These are phyloP conservation scores for Fusarium nematophilum DNA, from an alignment of 2,329 filamentous ascomycete genomes.

Conservation along the genomic window DNA sequence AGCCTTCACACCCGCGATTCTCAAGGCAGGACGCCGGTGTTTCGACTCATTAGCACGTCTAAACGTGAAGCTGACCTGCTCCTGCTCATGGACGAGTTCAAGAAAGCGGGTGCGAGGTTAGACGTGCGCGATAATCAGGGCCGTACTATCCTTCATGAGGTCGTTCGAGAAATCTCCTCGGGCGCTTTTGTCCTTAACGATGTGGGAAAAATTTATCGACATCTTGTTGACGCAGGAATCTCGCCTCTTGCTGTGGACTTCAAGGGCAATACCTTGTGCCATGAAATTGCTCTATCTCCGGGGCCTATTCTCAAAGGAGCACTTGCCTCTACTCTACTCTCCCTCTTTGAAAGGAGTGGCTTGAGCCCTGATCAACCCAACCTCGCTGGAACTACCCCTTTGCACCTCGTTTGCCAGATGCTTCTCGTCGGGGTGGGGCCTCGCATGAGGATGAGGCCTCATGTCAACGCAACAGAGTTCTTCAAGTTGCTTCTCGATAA, in stretches of 20 bases:
- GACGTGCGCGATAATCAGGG: conserved; percentile 12
- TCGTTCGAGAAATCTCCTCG: background rate
- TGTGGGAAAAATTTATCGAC: background rate
- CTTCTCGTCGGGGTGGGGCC: background rate
- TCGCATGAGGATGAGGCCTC: no score
- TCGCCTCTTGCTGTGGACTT: conserved; percentile 23
- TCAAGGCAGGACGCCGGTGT: conserved; percentile 21
- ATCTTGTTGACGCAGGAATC: conserved; percentile 17
- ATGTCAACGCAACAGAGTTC: conserved; percentile 2
- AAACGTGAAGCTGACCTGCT: background rate
- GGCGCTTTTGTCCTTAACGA: background rate
- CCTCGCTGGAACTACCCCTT: conserved; percentile 21
- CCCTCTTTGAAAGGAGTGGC: conserved; percentile 7
- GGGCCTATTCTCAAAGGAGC: background rate
- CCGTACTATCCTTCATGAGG: conserved; percentile 22
- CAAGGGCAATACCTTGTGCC: conserved; percentile 29
- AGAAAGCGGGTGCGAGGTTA: conserved; percentile 8
- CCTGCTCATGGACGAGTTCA: background rate
- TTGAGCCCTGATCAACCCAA: conserved; percentile 18
- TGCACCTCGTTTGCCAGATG: conserved; percentile 25
- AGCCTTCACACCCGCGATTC: conserved; percentile 14
- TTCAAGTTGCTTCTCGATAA: conserved; percentile 13
- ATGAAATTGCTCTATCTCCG: conserved; percentile 17
- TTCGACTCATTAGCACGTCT: background rate
- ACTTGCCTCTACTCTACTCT: background rate